Conservation (phyloP, 192 early-diverging fungal species). For the Tieghemiomyces parasiticus region DNA sequence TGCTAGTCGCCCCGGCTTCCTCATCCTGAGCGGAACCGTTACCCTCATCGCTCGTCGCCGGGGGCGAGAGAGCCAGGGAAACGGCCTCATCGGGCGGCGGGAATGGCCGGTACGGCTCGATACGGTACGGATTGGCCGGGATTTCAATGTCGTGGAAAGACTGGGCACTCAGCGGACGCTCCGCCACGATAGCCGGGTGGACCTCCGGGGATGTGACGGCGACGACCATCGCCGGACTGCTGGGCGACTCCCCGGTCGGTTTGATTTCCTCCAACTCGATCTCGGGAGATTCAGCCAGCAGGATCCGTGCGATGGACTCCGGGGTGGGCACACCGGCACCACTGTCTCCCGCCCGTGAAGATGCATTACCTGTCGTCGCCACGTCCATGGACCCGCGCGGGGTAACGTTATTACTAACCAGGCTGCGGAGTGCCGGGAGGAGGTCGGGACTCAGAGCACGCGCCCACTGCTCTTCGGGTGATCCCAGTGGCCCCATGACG, state of each 20-base stretch:
- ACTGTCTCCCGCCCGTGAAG: background rate
- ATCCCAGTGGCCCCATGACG: background rate
- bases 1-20: too few species aligned
- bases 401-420: background rate
- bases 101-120: slow-evolving; percentile 1
- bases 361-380: background rate
- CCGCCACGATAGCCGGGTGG: background rate
- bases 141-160: background rate
- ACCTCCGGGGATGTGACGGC: background rate
- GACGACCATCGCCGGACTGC: background rate
- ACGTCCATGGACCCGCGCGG: slow-evolving; percentile 11
- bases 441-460: background rate
- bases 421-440: too few species aligned
- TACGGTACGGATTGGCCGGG: slow-evolving; percentile 1
- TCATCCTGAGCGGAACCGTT: too few species aligned
- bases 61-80: background rate
- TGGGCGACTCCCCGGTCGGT: background rate
- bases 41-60: too few species aligned
- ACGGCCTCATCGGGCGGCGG: background rate
- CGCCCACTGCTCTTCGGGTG: too few species aligned
- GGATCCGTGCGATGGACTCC: too few species aligned
- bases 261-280: background rate
- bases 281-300: too few species aligned
- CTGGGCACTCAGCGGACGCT: slow-evolving; percentile 1
- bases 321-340: background rate